Conservation (phyloP, 1,284 basidiomycete genomes). For the Cryptococcus amylolentus region DNA sequence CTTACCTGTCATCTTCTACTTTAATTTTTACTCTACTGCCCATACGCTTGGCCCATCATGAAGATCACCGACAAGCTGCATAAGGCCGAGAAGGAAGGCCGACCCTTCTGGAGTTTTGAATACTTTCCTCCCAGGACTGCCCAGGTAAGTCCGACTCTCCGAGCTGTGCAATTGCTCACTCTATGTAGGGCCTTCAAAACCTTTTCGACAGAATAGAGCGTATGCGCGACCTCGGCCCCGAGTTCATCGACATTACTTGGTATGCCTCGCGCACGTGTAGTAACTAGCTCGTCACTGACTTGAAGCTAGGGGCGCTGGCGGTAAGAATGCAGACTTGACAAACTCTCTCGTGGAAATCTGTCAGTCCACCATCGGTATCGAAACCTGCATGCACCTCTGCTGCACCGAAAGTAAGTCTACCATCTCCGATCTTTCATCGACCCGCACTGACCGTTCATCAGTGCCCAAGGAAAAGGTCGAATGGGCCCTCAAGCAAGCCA, state of each 20-base stretch:
- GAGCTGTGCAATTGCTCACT: background rate
- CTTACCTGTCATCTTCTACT: background rate
- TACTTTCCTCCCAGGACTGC: conserved; percentile 94
- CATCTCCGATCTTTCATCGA: background rate
- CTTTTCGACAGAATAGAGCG: conserved; percentile 94
- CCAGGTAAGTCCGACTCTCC: conserved; percentile 57
- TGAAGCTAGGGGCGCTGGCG: conserved; percentile 79
- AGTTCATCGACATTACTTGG: conserved; percentile 99
- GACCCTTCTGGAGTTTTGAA: conserved; percentile 93
- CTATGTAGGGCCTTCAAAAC: conserved; percentile 78
- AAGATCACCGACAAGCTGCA: conserved; percentile 88
- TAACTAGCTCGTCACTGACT: background rate
- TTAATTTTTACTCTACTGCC: background rate
- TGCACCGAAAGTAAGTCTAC: conserved; percentile 77
- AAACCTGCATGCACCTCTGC: conserved; percentile 97
- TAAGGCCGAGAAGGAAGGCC: conserved; percentile 72
- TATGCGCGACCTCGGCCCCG: conserved; percentile 91
- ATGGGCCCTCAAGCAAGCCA: conserved; percentile 81
- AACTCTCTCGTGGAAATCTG: conserved; percentile 96
- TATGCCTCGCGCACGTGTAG: conserved; percentile 41
- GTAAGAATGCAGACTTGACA: conserved; percentile 86
- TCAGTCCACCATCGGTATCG: conserved; percentile 84
- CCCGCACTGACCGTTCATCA: conserved; percentile 8
- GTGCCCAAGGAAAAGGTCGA: conserved; percentile 91
- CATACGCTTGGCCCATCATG: conserved; percentile 53